Evolutionary conservation across 2,329 filamentous ascomycete species (phyloP), one percentile per base, ranked within the genome.

Genomic region (Fusarium sarcochroum): DNA sequence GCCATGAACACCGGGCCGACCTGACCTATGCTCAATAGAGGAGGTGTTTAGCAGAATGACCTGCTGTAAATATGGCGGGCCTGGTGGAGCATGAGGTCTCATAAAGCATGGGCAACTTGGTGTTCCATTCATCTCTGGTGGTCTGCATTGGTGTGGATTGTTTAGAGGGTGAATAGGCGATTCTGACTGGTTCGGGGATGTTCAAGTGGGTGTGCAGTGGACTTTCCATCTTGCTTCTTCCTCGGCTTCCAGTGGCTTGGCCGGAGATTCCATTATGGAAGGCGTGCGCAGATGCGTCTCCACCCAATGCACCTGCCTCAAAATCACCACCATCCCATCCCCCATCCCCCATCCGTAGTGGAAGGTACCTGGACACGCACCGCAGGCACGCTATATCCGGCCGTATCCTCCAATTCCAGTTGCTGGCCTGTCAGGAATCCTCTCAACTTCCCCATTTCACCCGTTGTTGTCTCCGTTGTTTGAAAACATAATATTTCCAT

Each of bases 161-260:
- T 37, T 44, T 50, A 35, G 50, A 25, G 50, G 23, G 27, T 37
- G 23, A 37, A 59, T 49, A 8, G 40, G 35, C 34, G 21, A 18
- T 23, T 23, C 34, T 61, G 35, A 61, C 37, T 70, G 58, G 67
- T 14, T 54, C 63, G 68, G 63, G 63, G 63, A 53, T 20, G 42
- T 56, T 50, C 41, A 21, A 68, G 63, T 53, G 68, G 68, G 63
- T 67, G 67, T 69, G 71, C 54, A 68, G 67, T 72, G 62, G 71
- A 60, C 66, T 55, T 70, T 70, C 67, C 53, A 68, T 68, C 58
- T 73, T 71, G 71, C 71, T 73, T 74, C 71, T 74, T 64, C 71
- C 61, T 71, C 58, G 68, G 69, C 71, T 73, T 73, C 71, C 60
- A 74, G 71, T 74, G 69, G 70, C 71, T 71, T 70, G 59, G 67